Evolutionary conservation across 1,284 basidiomycete species (phyloP).

Genomic region (Puccinia hordei): DNA sequence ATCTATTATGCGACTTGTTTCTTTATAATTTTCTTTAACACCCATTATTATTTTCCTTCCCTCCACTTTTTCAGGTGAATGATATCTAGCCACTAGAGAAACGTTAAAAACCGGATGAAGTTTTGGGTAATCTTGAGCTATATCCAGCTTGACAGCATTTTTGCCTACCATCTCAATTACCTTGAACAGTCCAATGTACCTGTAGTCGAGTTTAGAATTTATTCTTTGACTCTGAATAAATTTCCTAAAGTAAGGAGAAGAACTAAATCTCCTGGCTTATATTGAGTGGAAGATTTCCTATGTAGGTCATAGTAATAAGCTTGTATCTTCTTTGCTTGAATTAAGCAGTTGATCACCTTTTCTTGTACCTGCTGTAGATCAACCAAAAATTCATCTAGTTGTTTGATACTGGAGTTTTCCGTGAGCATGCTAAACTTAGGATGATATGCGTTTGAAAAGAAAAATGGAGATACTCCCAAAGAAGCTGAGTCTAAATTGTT

Average conservation of each 20-base stretch:
- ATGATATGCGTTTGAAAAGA: constrained; percentile 5
- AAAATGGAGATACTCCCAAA: constrained; percentile 8
- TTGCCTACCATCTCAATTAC: too few species aligned
- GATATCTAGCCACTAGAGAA: not conserved
- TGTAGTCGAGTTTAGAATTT: constrained; percentile 18
- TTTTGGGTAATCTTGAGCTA: not conserved
- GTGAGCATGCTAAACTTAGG: not conserved
- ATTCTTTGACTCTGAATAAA: not conserved
- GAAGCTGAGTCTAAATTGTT: too few species aligned
- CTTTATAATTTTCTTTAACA: too few species aligned
- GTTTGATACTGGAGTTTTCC: not conserved
- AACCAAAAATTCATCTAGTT: not conserved
- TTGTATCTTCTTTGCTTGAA: too few species aligned
- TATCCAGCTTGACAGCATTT: constrained; percentile 2
- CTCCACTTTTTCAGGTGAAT: too few species aligned
- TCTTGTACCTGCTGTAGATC: too few species aligned
- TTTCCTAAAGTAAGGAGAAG: not conserved
- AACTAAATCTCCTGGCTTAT: too few species aligned
- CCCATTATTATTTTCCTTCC: too few species aligned
- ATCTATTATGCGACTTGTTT: too few species aligned
- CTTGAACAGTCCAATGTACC: constrained; percentile 17
- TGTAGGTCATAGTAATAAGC: too few species aligned
- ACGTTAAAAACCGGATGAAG: constrained; percentile 36
- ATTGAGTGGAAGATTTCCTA: too few species aligned
- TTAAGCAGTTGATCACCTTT: not conserved